Evolutionary conservation across 176 grass and related monocot genomes (phyloP), one percentile per base, ranked within the genome.

Genomic region (Phragmites australis): DNA sequence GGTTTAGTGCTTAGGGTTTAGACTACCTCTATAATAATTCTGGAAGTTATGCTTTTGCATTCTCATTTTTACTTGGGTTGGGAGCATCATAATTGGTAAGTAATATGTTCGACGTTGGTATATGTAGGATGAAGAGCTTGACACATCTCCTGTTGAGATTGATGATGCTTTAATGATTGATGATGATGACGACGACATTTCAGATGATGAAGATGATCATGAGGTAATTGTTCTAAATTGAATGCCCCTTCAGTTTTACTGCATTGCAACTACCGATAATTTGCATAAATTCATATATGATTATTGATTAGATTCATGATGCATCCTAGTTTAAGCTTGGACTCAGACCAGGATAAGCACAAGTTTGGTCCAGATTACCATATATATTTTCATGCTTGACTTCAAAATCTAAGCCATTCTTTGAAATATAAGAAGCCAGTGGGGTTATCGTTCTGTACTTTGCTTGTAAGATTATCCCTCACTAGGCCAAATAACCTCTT

Each of bases 111-210:
- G 29, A 10, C 12, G 4, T 32, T 61, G 82, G 79, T 65, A 51
- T 43, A 26, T 82, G 72, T 55, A 90, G 67, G 94, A 87, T 55
- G 85, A 96, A 65, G 93, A 97, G 27, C 82, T 94, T 27, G 87
- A 92, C 45, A 79, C 87, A 57, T 97, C 91, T 90, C 94, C 85
- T 72, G 76, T 94, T 84, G 94, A 94, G 83, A 88, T 97, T 50
- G 94, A 92, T 86, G 93, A 94, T 40, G 57, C 87, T 84, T 72
- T 94, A 69, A 97, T 97, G 94, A 88, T 97, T 79, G 94, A 93
- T 9, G 94, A 94, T 18, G 94, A 92, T 86, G 94, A 94, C 78
- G 94, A 92, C 84, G 94, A 94, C 78, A 83, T 94, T 53, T 94
- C 91, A 14, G 94, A 97, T 68, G 94, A 97, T 63, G 94, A 97